A percentile compares a stretch with the other conserved stretches of the same genome.
Evolutionary conservation across 768 basidiomycete genomes (phyloP).

Genomic region (Auriscalpium vulgare): DNA sequence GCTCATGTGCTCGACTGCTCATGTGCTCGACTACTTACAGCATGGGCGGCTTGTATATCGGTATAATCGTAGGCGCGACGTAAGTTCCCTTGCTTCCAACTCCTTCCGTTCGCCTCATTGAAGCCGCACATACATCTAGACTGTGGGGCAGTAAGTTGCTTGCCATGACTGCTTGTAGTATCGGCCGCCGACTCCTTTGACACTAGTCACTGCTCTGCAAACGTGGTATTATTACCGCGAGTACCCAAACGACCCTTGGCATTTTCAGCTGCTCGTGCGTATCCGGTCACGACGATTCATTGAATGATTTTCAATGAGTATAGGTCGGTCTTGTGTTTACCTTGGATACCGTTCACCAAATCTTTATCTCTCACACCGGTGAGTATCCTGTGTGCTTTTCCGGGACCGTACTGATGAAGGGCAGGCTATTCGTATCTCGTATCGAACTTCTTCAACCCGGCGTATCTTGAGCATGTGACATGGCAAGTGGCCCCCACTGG

Average conservation of each 20-base stretch:
- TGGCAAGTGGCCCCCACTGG: conserved; percentile 24
- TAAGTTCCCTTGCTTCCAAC: background rate
- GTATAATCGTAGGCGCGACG: background rate
- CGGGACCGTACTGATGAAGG: background rate
- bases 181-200: background rate
- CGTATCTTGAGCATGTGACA: conserved; percentile 31
- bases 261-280: conserved; percentile 2
- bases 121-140: background rate
- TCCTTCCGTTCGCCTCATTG: background rate
- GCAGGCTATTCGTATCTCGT: conserved; percentile 48
- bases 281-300: too few species aligned
- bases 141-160: background rate
- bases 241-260: conserved; percentile 1
- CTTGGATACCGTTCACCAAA: conserved; percentile 18
- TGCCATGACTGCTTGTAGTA: background rate
- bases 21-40: background rate
- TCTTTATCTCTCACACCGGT: conserved; percentile 18
- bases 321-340: conserved; percentile 11
- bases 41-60: background rate
- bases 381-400: background rate
- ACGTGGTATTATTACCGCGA: conserved; percentile 4
- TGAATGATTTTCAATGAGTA: too few species aligned
- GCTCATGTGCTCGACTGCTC: too few species aligned
- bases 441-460: conserved; percentile 41
- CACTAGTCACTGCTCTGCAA: background rate